Evolutionary conservation across 441 rosid genomes (phyloP), one percentile per base, ranked within the genome.

Genomic region (Codiaeum variegatum): DNA sequence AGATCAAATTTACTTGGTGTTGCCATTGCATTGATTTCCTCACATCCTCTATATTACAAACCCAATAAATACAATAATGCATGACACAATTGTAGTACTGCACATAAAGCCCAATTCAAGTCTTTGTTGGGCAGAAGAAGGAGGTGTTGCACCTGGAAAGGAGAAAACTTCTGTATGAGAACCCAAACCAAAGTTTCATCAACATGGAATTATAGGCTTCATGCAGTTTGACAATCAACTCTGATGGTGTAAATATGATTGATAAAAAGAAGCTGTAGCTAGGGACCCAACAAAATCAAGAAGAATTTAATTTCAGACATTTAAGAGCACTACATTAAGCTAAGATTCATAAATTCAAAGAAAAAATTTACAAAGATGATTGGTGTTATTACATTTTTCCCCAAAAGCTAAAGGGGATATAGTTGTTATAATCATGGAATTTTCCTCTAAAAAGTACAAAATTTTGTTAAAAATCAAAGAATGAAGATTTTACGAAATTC

Each of bases 1-100:
- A 81, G 82, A 83, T 90, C 99, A 70, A 88, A 88, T 84, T 90
- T 91, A 85, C 94, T 91, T 80, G 94, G 86, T 74, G 89, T 87
- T 67, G 98, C 91, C 97, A 90, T 89, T 76, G 85, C 86, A 85
- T 83, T 83, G 85, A 79, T 77, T 82, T 84, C 72, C 75, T 80
- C 71, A 74, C 87, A 84, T 81, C 84, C 78, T 78, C 83, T 78
- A 78, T 73, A 76, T 87, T 82, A 84, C 75, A 77, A 79, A 77
- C 75, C 85, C 80, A 75, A 81, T 73, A 83, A 80, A 84, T 82
- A 73, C 89, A 82, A 85, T 75, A 81, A 87, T 68, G 84, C 97
- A 90, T 93, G 87, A 89, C 91, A 88, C 84, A 80, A 82, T 73
- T 73, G 82, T 44, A 67, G 81, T 65, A 71, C 79, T 67, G 82